Conservation (phyloP, 345 rosid genomes). For the Eucalyptus caleyi region DNA sequence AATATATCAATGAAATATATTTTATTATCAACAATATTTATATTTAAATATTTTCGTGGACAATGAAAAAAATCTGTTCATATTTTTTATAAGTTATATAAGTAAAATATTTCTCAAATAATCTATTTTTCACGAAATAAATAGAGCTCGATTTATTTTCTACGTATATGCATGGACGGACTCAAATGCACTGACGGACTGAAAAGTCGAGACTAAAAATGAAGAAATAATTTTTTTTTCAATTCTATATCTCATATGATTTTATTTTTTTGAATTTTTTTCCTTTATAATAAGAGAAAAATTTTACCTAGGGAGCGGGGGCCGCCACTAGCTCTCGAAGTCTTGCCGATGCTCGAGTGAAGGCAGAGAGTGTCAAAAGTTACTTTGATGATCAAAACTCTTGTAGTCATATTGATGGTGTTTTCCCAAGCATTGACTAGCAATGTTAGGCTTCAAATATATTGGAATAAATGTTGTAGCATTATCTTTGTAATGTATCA, state of each 20-base stretch:
- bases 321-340: background rate
- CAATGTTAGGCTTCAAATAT: background rate
- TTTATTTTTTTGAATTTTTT: background rate
- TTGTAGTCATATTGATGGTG: background rate
- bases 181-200: background rate
- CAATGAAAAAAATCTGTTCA: background rate
- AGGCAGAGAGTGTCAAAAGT: background rate
- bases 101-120: background rate
- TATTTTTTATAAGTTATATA: background rate
- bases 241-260: background rate
- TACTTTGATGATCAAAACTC: background rate
- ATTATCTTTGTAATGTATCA: background rate
- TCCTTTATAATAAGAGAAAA: background rate
- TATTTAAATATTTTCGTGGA: background rate
- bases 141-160: background rate
- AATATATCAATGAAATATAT: background rate
- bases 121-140: background rate
- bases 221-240: background rate
- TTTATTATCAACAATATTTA: background rate
- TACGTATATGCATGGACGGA: background rate
- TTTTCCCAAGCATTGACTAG: background rate
- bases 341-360: background rate
- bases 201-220: background rate
- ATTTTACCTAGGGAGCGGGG: background rate
- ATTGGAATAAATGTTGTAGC: background rate